Evolutionary conservation across 495 filamentous ascomycete genomes (phyloP), one percentile per base, ranked within the genome.

Genomic region (Astrothelium macrocarpum): DNA sequence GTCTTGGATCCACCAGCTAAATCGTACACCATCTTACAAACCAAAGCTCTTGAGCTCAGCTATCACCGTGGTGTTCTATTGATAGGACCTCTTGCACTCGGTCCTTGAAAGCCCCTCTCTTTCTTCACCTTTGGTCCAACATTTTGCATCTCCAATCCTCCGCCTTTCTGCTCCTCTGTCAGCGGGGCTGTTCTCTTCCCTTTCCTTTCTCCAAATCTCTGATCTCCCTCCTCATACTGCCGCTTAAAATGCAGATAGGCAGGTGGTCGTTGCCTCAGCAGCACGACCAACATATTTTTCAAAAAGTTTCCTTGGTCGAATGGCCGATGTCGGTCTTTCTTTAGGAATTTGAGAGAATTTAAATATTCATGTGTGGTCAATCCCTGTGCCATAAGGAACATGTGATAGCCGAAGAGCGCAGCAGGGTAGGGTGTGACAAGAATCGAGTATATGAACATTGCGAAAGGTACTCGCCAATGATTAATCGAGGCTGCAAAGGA

Each of bases 301-400:
- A 87, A 76, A 64, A 85, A 78, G 68, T 78, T 90, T 26, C 83
- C 87, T 71, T 96, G 93, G 0, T 85, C 89, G 63, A 95, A 98
- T 5, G 94, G 91, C 36, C 91, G 82, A 73, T 96, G 95, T 26
- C 94, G 85, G 71, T 97, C 94, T 66, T 87, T 84, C 77, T 91
- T 93, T 61, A 86, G 75, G 74, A 97, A 96, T 71, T 97, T 97
- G 72, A 95, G 90, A 12, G 88, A 91, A 75, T 94, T 95, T 56
- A 98, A 83, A 71, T 95, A 97, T 74, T 98, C 94, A 65, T 95
- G 82, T 1, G 94, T 98, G 9, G 95, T 97, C 77, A 97, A 93
- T 20, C 92, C 94, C 43, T 91, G 82, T 34, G 84, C 89, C 75
- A 91, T 89, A 42, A 98, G 79, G 76, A 93, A 97, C 14, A 96